Evolutionary conservation across 306 rosid genomes (phyloP).

Genomic region (Arachis hypogaea): DNA sequence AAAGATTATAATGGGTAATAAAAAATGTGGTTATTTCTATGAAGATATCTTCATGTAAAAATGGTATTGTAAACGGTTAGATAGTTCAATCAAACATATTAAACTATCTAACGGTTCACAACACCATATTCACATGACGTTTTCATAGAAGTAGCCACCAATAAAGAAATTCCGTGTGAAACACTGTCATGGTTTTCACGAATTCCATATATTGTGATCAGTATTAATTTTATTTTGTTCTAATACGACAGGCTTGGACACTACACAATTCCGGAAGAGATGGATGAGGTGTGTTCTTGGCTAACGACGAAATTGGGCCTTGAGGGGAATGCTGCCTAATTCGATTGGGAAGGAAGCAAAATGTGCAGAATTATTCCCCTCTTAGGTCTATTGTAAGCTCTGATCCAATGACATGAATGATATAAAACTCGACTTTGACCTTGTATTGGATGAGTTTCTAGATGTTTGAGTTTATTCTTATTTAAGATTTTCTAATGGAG

Average conservation of each 20-base stretch:
- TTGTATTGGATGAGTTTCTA: not conserved
- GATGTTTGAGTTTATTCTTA: no score
- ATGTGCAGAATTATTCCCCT: not conserved
- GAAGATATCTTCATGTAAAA: no score
- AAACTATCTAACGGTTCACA: no score
- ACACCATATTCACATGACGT: no score
- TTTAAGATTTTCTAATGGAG: no score
- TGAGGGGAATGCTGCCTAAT: constrained; percentile 59
- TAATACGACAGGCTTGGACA: constrained; percentile 78
- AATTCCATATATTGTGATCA: not conserved
- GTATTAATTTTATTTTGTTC: not conserved
- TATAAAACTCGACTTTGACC: not conserved
- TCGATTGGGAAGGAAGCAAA: constrained; percentile 17
- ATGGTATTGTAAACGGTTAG: no score
- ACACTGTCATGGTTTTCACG: not conserved
- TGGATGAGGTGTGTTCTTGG: constrained; percentile 89
- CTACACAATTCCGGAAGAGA: constrained; percentile 89
- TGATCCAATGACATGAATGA: constrained; percentile 2
- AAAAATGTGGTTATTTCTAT: no score
- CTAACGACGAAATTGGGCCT: constrained; percentile 76
- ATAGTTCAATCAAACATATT: no score
- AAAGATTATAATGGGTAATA: constrained; percentile 77
- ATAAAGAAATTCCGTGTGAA: not conserved
- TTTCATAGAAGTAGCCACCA: no score
- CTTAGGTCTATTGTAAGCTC: constrained; percentile 12